Conservation (phyloP, 495 filamentous ascomycete species). For the Bathelium albidoporum region DNA sequence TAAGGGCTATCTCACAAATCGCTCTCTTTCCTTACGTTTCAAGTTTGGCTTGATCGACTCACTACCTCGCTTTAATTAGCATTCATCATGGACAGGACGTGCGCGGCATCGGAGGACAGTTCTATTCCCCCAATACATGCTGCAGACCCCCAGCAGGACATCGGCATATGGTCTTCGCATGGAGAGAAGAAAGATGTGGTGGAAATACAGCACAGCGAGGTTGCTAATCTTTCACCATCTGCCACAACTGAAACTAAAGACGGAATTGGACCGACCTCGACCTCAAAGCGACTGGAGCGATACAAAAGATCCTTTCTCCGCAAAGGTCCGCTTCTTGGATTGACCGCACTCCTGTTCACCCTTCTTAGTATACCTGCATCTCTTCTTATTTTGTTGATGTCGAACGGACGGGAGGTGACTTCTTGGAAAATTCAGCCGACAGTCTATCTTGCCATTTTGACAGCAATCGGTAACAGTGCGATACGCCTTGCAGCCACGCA, state of each 20-base stretch:
- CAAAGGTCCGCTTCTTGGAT: slow-evolving; percentile 8
- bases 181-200: slow-evolving; percentile 3
- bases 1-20: slow-evolving; percentile 1
- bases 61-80: background rate
- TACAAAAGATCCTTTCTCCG: slow-evolving; percentile 7
- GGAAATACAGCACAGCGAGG: background rate
- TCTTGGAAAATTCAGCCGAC: slow-evolving; percentile 6
- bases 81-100: background rate
- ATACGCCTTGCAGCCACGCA: slow-evolving; percentile 7
- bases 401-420: slow-evolving; percentile 4
- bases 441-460: slow-evolving; percentile 9
- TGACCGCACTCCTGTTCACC: slow-evolving; percentile 5
- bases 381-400: slow-evolving; percentile 4
- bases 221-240: slow-evolving; percentile 2
- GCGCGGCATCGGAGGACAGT: slow-evolving; percentile 4
- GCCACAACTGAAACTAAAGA: background rate
- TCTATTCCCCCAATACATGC: background rate
- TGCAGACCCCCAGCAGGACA: background rate
- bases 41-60: slow-evolving; percentile 2
- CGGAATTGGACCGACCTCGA: slow-evolving; percentile 4
- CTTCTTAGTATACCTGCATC: slow-evolving; percentile 6
- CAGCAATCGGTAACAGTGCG: slow-evolving; percentile 6
- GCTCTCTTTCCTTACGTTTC: background rate
- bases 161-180: background rate
- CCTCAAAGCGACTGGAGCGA: background rate